Evolutionary conservation across 768 basidiomycete genomes (phyloP).

Genomic region (Suillus weaverae): DNA sequence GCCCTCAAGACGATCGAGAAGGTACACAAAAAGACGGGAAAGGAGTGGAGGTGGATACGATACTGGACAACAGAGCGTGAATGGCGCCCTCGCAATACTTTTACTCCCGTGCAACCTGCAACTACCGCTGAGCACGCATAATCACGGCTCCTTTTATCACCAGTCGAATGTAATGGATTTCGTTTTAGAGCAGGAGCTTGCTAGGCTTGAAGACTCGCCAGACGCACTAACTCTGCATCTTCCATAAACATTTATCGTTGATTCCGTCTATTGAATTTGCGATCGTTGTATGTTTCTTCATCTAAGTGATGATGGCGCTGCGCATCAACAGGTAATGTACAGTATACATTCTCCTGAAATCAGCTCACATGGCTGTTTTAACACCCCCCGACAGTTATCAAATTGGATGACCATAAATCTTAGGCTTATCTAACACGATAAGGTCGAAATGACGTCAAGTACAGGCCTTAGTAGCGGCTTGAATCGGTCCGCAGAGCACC

Average conservation of each 20-base stretch:
- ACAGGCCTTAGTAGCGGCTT: neutral
- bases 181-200: neutral
- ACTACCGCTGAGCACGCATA: constrained; percentile 6
- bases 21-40: constrained; percentile 30
- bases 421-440: neutral
- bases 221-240: neutral
- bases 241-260: neutral
- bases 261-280: neutral
- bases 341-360: neutral
- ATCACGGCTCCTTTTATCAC: neutral
- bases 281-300: neutral
- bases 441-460: neutral
- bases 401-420: neutral
- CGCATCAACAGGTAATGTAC: neutral
- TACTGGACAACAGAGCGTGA: constrained; percentile 18
- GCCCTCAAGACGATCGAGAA: constrained; percentile 38
- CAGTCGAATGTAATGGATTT: neutral
- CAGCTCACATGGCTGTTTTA: neutral
- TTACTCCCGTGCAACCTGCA: neutral
- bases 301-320: neutral
- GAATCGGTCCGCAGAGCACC: neutral
- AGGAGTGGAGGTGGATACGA: constrained; percentile 25
- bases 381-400: neutral
- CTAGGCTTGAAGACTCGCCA: neutral
- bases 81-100: constrained; percentile 4